These are phyloP conservation scores for Prunus fruticosa DNA, from an alignment of 306 rosid species.

Conservation along the genomic window DNA sequence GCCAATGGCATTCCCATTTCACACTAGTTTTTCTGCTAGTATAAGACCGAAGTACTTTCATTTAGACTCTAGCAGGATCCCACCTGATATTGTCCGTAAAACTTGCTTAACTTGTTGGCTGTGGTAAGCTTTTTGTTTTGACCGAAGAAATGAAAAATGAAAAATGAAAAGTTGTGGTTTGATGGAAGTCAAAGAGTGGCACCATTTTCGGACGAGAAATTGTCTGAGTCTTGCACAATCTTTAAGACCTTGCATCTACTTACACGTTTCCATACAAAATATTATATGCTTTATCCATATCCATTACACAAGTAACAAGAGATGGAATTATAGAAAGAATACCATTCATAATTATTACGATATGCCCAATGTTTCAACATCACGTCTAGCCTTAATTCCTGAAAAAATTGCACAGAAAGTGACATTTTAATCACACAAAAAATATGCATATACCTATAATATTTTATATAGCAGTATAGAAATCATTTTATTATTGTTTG, in stretches of 20 bases:
- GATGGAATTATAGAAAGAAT: not conserved
- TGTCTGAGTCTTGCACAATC: not conserved
- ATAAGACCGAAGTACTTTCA: not conserved
- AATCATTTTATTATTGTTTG: not conserved
- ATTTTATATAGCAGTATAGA: not conserved
- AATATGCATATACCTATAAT: not conserved
- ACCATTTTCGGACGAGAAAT: not conserved
- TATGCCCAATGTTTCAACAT: not conserved
- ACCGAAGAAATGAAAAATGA: not conserved
- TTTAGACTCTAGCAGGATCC: not conserved
- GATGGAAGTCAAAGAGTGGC: not conserved
- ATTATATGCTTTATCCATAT: not conserved
- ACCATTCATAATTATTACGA: not conserved
- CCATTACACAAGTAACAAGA: not conserved
- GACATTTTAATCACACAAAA: not conserved
- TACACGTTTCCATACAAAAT: not conserved
- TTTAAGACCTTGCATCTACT: not conserved
- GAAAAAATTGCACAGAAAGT: not conserved
- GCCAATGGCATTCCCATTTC: too few species aligned
- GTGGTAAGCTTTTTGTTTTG: not conserved
- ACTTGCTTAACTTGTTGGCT: not conserved
- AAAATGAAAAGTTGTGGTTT: not conserved
- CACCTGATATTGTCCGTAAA: not conserved
- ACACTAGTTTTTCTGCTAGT: too few species aligned
- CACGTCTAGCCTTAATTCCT: not conserved